Conservation (phyloP, 345 rosid genomes). For the Melaleuca quinquenervia region DNA sequence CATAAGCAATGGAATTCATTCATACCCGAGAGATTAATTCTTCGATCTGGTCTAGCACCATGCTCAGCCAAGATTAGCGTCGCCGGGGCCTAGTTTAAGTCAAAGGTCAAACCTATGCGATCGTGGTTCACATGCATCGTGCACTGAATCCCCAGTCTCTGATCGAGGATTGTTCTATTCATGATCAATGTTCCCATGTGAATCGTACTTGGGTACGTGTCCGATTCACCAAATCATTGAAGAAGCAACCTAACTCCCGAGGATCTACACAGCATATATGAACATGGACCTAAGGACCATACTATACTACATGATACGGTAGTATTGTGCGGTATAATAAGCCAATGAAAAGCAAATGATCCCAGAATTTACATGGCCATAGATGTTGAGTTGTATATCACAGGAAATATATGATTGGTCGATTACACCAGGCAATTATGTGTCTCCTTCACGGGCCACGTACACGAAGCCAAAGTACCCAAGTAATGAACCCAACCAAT, state of each 20-base stretch:
- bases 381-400: not conserved
- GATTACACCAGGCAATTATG: not conserved
- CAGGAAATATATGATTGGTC: not conserved
- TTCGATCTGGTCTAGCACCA: not conserved
- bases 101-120: no score
- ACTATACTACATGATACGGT: not conserved
- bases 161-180: not conserved
- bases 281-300: not conserved
- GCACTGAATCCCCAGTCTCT: not conserved
- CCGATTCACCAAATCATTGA: not conserved
- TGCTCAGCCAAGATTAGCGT: not conserved
- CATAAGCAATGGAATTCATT: not conserved
- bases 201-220: not conserved
- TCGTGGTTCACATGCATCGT: no score
- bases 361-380: not conserved
- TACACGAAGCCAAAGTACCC: not conserved
- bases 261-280: not conserved
- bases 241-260: not conserved
- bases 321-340: not conserved
- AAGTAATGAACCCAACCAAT: not conserved
- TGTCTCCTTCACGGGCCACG: not conserved
- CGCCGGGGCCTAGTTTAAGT: no score
- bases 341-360: not conserved
- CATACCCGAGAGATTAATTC: not conserved
- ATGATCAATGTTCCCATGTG: not conserved